Conservation (phyloP, 208 protist species). For the Wallacemonas sp. region DNA sequence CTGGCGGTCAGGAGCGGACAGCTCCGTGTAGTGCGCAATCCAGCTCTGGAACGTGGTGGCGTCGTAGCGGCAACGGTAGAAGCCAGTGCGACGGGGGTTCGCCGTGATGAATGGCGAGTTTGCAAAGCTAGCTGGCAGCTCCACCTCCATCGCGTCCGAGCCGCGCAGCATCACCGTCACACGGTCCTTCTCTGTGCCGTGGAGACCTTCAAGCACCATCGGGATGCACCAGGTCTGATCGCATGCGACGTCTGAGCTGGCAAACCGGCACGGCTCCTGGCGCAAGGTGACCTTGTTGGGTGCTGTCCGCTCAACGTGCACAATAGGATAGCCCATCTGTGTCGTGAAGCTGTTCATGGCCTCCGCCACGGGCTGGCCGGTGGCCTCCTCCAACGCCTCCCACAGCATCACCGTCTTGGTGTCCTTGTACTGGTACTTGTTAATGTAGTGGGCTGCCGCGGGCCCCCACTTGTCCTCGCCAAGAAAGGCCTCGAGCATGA, state of each 20-base stretch:
- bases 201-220: constrained; percentile 52
- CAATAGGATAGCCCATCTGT: constrained; percentile 93
- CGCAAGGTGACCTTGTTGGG: constrained; percentile 40
- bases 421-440: constrained; percentile 89
- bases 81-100: constrained; percentile 74
- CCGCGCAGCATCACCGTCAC: constrained; percentile 56
- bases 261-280: constrained; percentile 71
- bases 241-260: constrained; percentile 23
- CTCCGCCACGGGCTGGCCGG: constrained; percentile 75
- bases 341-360: constrained; percentile 93
- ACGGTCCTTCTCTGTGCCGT: constrained; percentile 23
- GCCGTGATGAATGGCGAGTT: constrained; percentile 50
- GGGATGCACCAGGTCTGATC: constrained; percentile 66
- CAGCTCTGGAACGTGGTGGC: constrained; percentile 50
- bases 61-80: constrained; percentile 89
- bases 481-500: constrained; percentile 93
- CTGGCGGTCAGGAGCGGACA: constrained; percentile 47
- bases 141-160: constrained; percentile 34
- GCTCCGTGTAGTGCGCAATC: constrained; percentile 42
- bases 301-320: constrained; percentile 52
- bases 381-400: constrained; percentile 87
- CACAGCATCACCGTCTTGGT: constrained; percentile 95
- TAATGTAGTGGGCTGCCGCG: constrained; percentile 92
- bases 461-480: constrained; percentile 87
- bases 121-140: constrained; percentile 36